These are phyloP conservation scores for Plasmodium sp. DNA, from an alignment of 169 alveolate species.

Conservation along the genomic window DNA sequence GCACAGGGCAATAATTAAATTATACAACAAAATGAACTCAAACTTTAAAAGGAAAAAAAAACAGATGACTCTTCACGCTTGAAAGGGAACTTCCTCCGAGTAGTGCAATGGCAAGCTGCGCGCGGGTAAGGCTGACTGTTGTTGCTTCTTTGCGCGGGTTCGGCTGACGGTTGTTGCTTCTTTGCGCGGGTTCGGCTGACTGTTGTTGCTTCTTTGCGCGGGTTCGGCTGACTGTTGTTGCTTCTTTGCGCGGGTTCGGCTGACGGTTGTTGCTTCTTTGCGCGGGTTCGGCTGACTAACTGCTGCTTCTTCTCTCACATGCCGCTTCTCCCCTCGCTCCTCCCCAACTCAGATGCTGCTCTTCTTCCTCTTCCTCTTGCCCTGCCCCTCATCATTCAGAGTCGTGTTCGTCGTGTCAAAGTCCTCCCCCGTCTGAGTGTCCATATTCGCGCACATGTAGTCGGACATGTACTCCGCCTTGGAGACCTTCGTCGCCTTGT, in stretches of 20 bases:
- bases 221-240: not conserved
- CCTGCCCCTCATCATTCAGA: slow-evolving; percentile 38
- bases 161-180: not conserved
- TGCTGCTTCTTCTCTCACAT: not conserved
- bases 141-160: not conserved
- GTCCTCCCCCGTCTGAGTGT: slow-evolving; percentile 37
- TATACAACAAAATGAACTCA: not conserved
- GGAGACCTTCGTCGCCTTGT: not conserved
- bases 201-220: not conserved
- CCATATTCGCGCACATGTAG: slow-evolving; percentile 19
- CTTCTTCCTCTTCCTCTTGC: slow-evolving; percentile 61
- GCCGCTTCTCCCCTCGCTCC: not conserved
- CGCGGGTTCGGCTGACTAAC: not conserved
- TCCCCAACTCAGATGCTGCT: not conserved
- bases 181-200: no score
- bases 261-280: not conserved
- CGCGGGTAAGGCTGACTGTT: not conserved
- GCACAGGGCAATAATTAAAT: not conserved
- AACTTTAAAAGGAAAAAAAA: not conserved
- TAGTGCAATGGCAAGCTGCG: not conserved
- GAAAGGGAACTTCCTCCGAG: not conserved
- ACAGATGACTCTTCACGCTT: not conserved
- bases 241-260: not conserved
- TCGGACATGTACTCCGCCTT: slow-evolving; percentile 32
- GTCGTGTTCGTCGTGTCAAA: slow-evolving; percentile 26